These are phyloP conservation scores for Wickerhamiella australiensis DNA, from an alignment of 805 yeast species.

Conservation along the genomic window DNA sequence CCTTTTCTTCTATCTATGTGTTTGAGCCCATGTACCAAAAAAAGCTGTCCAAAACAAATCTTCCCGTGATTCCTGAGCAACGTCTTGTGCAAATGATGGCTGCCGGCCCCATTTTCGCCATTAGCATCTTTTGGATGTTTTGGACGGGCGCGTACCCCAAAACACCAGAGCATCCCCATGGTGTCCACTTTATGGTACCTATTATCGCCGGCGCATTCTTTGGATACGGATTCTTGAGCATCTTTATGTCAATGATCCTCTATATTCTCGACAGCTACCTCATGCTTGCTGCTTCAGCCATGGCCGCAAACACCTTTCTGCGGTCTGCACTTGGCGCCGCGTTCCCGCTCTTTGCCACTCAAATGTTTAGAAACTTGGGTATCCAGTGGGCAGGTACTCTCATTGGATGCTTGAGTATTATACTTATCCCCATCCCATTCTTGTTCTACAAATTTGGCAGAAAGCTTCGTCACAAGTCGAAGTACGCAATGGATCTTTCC, in stretches of 20 bases:
- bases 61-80: constrained; percentile 59
- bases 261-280: constrained; percentile 63
- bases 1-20: constrained; percentile 37
- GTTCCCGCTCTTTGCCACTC: constrained; percentile 58
- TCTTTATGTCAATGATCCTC: constrained; percentile 56
- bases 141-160: constrained; percentile 65
- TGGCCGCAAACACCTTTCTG: constrained; percentile 59
- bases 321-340: constrained; percentile 58
- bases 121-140: constrained; percentile 74
- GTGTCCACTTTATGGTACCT: constrained; percentile 66
- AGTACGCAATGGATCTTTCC: constrained; percentile 34
- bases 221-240: constrained; percentile 55
- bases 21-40: constrained; percentile 44
- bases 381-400: constrained; percentile 70
- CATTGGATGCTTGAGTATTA: constrained; percentile 47
- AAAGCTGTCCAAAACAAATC: constrained; percentile 38
- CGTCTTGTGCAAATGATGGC: constrained; percentile 65
- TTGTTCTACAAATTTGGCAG: constrained; percentile 49
- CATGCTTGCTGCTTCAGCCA: constrained; percentile 63
- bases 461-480: constrained; percentile 42
- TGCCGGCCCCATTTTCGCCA: constrained; percentile 57
- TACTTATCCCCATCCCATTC: constrained; percentile 55
- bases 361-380: constrained; percentile 58
- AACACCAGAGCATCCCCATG: constrained; percentile 35
- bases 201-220: constrained; percentile 50